Conservation (phyloP, 208 protist species). For the Trypanosoma congolense region DNA sequence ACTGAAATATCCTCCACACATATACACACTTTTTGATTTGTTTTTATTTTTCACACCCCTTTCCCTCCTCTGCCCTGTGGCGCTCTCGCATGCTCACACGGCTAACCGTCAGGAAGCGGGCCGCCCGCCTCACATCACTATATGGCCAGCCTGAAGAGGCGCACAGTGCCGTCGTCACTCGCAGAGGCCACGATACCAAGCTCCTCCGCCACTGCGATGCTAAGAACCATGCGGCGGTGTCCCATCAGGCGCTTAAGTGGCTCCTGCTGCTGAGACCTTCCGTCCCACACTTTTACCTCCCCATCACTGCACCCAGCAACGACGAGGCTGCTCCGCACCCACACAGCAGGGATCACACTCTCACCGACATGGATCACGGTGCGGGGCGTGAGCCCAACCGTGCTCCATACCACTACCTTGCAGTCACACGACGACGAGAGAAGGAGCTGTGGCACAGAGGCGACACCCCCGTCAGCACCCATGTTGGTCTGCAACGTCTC, state of each 20-base stretch:
- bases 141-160: constrained; percentile 29
- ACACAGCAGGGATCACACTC: constrained; percentile 73
- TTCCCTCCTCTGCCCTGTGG: too few relatives aligned
- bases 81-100: too few relatives aligned
- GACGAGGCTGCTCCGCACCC: constrained; percentile 42
- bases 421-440: constrained; percentile 78
- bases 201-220: constrained; percentile 21
- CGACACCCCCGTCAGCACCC: not conserved
- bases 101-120: not conserved
- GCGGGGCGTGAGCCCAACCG: constrained; percentile 52
- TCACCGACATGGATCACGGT: constrained; percentile 57
- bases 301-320: constrained; percentile 81
- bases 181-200: constrained; percentile 31
- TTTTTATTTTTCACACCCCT: too few relatives aligned
- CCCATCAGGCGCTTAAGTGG: constrained; percentile 53
- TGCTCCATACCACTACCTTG: constrained; percentile 76
- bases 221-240: constrained; percentile 79
- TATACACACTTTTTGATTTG: too few relatives aligned
- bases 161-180: constrained; percentile 73
- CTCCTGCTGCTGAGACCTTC: constrained; percentile 44
- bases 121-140: not conserved
- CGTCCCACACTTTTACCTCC: constrained; percentile 77
- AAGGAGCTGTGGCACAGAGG: constrained; percentile 33
- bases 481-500: constrained; percentile 60
- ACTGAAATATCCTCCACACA: too few relatives aligned